Evolutionary conservation across 176 grass and related monocot genomes (phyloP), one percentile per base, ranked within the genome.

Genomic region (Aegilops umbellulata): DNA sequence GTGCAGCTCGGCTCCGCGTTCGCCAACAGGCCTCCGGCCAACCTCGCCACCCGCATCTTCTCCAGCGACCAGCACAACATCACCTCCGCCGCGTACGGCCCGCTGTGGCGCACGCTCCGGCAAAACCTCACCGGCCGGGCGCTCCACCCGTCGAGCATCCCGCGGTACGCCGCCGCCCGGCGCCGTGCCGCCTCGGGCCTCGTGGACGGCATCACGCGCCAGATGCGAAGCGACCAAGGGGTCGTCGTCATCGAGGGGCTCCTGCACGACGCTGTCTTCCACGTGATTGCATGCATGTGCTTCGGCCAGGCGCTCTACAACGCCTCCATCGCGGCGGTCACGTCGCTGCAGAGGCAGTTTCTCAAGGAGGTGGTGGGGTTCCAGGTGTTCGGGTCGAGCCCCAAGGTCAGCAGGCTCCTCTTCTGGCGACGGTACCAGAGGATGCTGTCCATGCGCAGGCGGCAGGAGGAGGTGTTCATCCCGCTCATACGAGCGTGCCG

Each of bases 401-500:
- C 77, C 2, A 16, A 27, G 69, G 2, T 89, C 6, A 49, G 34
- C 32, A 82, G 10, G 9, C 2, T 85, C 60, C 23, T 89, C 24
- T 81, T 77, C 77, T 62, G 77, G 24, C 78, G 72, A 7, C 88
- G 68, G 69, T 81, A 41, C 34, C 24, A 44, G 9, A 74, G 13
- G 61, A 27, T 85, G 31, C 0, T 82, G 7, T 27, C 77, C 2
- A 11, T 77, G 11, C 61, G 88, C 0, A 46, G 69, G 2, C 83
- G 88, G 32, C 88, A 63, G 83, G 88, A 81, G 34, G 88, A 85
- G 77, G 16, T 89, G 7, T 82, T 89, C 69, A 7, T 36, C 15
- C 86, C 86, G 2, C 86, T 88, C 3, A 88, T 83, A n/a, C 17
- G 34, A 1, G 44, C 16, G 1, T 44, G 86, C 41, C 60, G 4